Conservation (phyloP, 1,284 basidiomycete genomes). For the Stygiomarasmius scandens region DNA sequence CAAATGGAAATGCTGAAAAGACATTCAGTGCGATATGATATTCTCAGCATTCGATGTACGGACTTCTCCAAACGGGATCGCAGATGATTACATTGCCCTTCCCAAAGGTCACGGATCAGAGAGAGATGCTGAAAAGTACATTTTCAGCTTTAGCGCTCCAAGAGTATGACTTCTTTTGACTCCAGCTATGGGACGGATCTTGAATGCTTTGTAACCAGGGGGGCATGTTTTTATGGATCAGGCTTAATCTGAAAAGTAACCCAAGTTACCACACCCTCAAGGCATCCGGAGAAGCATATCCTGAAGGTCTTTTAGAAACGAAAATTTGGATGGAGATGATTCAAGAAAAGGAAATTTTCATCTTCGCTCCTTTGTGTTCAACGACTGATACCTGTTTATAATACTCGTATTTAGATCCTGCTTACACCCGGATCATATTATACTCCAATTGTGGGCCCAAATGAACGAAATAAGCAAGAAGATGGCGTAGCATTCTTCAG, state of each 20-base stretch:
- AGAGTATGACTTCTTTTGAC: conserved; percentile 17
- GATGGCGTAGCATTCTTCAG: conserved; percentile 17
- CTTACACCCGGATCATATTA: conserved; percentile 19
- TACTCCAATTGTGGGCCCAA: conserved; percentile 15
- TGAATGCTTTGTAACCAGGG: conserved; percentile 27
- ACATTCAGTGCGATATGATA: conserved; percentile 16
- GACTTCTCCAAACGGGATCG: conserved; percentile 3
- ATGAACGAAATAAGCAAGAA: conserved; percentile 7
- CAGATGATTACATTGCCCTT: conserved; percentile 8
- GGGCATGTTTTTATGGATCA: conserved; percentile 40
- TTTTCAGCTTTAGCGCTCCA: conserved; percentile 15
- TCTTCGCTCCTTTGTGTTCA: neutral
- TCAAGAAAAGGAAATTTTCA: conserved; percentile 11
- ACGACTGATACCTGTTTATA: neutral
- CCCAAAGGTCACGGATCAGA: conserved; percentile 7
- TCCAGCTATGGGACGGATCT: too few species aligned
- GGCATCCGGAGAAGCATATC: conserved; percentile 5
- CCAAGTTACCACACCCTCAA: conserved; percentile 22
- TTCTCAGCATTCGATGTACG: conserved; percentile 15
- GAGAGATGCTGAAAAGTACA: neutral
- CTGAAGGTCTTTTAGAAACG: conserved; percentile 19
- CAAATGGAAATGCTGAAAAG: neutral
- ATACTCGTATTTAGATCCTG: conserved; percentile 10
- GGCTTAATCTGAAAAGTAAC: conserved; percentile 32
- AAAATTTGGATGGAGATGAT: conserved; percentile 18